Evolutionary conservation across 1,139 yeast species (phyloP).

Genomic region (Suhomyces bribrorum): DNA sequence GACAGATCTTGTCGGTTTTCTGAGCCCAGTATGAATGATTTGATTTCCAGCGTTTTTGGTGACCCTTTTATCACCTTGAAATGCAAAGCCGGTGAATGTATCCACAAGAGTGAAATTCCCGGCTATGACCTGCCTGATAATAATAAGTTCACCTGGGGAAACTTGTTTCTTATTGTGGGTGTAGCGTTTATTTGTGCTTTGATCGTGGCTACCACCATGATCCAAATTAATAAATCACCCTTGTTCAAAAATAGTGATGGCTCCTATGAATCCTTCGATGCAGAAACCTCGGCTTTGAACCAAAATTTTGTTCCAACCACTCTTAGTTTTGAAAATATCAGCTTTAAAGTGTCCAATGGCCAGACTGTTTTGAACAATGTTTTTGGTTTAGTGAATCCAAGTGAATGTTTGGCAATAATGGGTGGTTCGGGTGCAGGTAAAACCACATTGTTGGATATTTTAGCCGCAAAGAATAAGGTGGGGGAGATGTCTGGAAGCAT

Average conservation of each 20-base stretch:
- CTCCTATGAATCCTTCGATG: slow-evolving; percentile 23
- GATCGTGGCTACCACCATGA: slow-evolving; percentile 43
- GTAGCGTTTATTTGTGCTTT: slow-evolving; percentile 46
- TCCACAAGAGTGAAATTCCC: slow-evolving; percentile 90
- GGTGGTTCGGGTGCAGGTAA: slow-evolving; percentile 99
- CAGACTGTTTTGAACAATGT: slow-evolving; percentile 56
- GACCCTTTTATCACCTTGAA: slow-evolving; percentile 81
- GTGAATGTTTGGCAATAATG: slow-evolving; percentile 92
- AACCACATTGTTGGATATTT: slow-evolving; percentile 85
- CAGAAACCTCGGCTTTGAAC: slow-evolving; percentile 44
- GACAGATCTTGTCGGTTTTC: slow-evolving; percentile 70
- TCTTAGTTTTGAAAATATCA: slow-evolving; percentile 70
- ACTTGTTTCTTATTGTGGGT: slow-evolving; percentile 51
- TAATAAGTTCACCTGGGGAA: slow-evolving; percentile 48
- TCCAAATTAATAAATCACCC: slow-evolving; percentile 64
- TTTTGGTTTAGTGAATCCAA: slow-evolving; percentile 78
- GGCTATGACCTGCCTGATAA: slow-evolving; percentile 77
- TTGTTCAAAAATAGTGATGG: slow-evolving; percentile 43
- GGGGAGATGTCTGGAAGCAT: slow-evolving; percentile 69
- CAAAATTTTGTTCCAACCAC: slow-evolving; percentile 72
- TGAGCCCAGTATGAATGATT: slow-evolving; percentile 94
- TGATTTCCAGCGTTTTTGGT: slow-evolving; percentile 87
- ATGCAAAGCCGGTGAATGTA: slow-evolving; percentile 86
- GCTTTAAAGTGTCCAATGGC: slow-evolving; percentile 60
- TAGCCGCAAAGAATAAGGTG: slow-evolving; percentile 83